Conservation (phyloP, 176 grass and related monocot genomes). For the Olyra latifolia region DNA sequence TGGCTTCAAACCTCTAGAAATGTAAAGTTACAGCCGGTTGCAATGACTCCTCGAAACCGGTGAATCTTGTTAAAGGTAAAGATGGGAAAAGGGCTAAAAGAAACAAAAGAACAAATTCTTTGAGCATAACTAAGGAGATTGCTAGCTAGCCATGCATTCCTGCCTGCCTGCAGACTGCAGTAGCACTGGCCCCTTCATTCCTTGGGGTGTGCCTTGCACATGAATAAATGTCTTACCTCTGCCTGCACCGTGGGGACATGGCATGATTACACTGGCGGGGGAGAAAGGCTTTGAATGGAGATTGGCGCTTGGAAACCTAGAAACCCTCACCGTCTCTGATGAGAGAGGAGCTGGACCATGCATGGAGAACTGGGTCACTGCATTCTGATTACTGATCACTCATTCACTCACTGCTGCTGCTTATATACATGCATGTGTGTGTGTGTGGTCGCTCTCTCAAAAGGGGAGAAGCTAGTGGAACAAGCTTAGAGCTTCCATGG, state of each 20-base stretch:
- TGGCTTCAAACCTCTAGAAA: conserved; percentile 81
- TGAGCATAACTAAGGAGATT: conserved; percentile 74
- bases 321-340: conserved; percentile 36
- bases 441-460: conserved; percentile 41
- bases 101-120: conserved; percentile 64
- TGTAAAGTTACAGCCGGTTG: conserved; percentile 46
- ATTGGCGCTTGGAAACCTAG: conserved; percentile 63
- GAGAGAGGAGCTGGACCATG: conserved; percentile 28
- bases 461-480: conserved; percentile 42
- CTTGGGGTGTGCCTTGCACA: conserved; percentile 38
- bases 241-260: conserved; percentile 56
- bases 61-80: conserved; percentile 54
- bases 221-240: conserved; percentile 38
- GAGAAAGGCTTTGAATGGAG: conserved; percentile 60
- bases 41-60: conserved; percentile 56
- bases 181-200: conserved; percentile 35
- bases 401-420: neutral
- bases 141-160: conserved; percentile 42
- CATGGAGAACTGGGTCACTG: conserved; percentile 40
- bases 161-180: neutral
- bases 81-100: conserved; percentile 44
- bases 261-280: conserved; percentile 47
- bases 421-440: neutral
- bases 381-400: neutral
- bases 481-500: conserved; percentile 33